phyloP scores from a whole-genome alignment of 2,329 filamentous ascomycete species.

The Aspergillus versicolor region DNA sequence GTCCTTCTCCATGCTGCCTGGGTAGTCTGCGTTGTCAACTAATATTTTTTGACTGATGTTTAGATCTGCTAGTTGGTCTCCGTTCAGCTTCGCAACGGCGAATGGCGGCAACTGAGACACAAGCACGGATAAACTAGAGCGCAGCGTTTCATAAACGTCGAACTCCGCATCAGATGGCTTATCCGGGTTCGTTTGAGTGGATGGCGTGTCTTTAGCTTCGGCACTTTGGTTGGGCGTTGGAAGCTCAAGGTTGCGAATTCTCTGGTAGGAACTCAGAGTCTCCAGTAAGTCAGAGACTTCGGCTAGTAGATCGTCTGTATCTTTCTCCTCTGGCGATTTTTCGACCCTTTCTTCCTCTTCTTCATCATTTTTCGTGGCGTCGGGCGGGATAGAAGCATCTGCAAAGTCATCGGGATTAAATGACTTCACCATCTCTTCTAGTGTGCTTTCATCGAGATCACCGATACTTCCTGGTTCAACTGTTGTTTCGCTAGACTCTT shows the following conservation, averaged over 20 bases:
- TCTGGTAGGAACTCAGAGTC: constrained; percentile 62
- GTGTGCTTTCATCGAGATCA: constrained; percentile 38
- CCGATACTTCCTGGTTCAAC: constrained; percentile 31
- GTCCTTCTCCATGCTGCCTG: constrained; percentile 81
- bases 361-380: constrained; percentile 15
- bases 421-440: constrained; percentile 44
- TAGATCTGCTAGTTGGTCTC: constrained; percentile 78
- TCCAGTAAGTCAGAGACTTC: constrained; percentile 62
- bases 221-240: constrained; percentile 31
- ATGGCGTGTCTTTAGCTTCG: constrained; percentile 26
- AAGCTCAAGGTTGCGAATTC: constrained; percentile 54
- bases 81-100: constrained; percentile 80
- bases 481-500: constrained; percentile 21
- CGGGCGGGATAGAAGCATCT: constrained; percentile 22
- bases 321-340: constrained; percentile 46
- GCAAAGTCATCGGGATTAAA: constrained; percentile 39
- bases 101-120: constrained; percentile 77
- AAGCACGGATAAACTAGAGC: constrained; percentile 71
- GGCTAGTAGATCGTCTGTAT: constrained; percentile 52
- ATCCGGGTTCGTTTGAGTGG: constrained; percentile 43
- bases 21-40: constrained; percentile 70
- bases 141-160: constrained; percentile 68
- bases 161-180: constrained; percentile 57
- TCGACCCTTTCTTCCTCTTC: constrained; percentile 28
- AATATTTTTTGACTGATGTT: constrained; percentile 78